A percentile compares a stretch with the other conserved stretches of the same genome.
Conservation (phyloP, 1,284 basidiomycete genomes). For the Ceratobasidium sp. region DNA sequence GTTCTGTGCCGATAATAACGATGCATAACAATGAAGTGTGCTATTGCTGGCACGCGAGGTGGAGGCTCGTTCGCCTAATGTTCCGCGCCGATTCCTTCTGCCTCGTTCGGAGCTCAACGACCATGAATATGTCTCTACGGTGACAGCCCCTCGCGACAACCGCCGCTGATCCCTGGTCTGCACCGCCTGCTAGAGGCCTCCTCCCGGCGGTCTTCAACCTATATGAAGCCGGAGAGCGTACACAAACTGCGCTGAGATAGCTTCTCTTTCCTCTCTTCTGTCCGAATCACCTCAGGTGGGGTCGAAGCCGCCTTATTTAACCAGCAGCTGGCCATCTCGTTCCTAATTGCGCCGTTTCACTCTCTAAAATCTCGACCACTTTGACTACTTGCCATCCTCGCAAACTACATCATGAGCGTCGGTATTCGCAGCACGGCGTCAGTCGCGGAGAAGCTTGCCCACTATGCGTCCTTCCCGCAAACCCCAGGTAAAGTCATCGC, state of each 20-base stretch:
- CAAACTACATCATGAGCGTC: slow-evolving; percentile 15
- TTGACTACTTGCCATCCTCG: not conserved
- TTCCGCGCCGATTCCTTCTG: slow-evolving; percentile 21
- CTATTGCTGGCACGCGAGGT: slow-evolving; percentile 34
- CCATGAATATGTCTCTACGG: slow-evolving; percentile 14
- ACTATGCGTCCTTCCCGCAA: slow-evolving; percentile 42
- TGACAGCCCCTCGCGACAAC: slow-evolving; percentile 14
- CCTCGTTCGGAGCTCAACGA: slow-evolving; percentile 24
- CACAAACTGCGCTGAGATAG: slow-evolving; percentile 16
- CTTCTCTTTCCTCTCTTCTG: slow-evolving; percentile 19
- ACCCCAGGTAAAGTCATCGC: slow-evolving; percentile 18
- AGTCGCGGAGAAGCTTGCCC: slow-evolving; percentile 36
- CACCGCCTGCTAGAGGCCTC: slow-evolving; percentile 11
- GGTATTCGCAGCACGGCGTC: slow-evolving; percentile 31
- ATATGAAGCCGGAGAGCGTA: slow-evolving; percentile 2
- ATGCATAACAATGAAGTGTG: no score
- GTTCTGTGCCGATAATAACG: no score
- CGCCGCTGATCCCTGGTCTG: slow-evolving; percentile 19
- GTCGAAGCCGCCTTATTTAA: not conserved
- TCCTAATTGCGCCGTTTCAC: not conserved
- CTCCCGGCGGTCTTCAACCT: not conserved
- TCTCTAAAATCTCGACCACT: not conserved
- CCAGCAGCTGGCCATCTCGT: not conserved
- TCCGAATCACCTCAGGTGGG: slow-evolving; percentile 2
- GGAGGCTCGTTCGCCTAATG: slow-evolving; percentile 36